Percentiles rank a stretch among this genome's conserved stretches.
Evolutionary conservation across 2,329 filamentous ascomycete species (phyloP).

Genomic region (Verticillium albo-atrum): DNA sequence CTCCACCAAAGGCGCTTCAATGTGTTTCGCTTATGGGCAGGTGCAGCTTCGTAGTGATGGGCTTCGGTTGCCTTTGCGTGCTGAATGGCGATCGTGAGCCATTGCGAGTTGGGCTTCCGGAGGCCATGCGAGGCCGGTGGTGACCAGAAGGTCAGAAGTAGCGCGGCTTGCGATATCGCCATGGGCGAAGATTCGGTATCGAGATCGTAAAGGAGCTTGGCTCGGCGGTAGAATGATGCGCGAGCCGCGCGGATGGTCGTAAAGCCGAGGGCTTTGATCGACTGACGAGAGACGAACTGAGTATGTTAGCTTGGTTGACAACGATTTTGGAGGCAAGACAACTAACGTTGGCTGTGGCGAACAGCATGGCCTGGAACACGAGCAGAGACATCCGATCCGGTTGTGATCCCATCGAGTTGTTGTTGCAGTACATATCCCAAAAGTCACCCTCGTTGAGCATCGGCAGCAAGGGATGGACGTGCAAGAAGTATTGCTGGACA

Average conservation of each 20-base stretch:
- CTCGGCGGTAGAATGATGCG: conserved; percentile 34
- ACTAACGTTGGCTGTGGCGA: conserved; percentile 35
- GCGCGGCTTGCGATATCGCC: conserved; percentile 33
- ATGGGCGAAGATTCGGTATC: conserved; percentile 37
- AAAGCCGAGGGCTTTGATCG: conserved; percentile 36
- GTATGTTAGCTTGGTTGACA: conserved; percentile 8
- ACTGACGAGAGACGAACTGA: conserved; percentile 32
- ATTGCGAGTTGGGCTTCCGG: conserved; percentile 38
- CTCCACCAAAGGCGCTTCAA: conserved; percentile 52
- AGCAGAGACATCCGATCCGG: conserved; percentile 34
- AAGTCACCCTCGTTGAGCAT: conserved; percentile 38
- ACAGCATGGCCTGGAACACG: conserved; percentile 40
- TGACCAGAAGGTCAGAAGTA: conserved; percentile 40
- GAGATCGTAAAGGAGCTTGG: conserved; percentile 37
- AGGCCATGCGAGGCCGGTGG: conserved; percentile 20
- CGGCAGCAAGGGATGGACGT: conserved; percentile 40
- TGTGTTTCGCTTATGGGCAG: conserved; percentile 30
- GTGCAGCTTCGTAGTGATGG: conserved; percentile 33
- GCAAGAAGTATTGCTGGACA: conserved; percentile 41
- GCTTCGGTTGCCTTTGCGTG: conserved; percentile 41
- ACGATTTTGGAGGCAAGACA: not conserved
- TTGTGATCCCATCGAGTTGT: conserved; percentile 9
- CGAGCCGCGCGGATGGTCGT: conserved; percentile 36
- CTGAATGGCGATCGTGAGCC: conserved; percentile 45
- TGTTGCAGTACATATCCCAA: conserved; percentile 37